Percentiles rank a stretch among this genome's conserved stretches.
phyloP scores from a whole-genome alignment of 495 filamentous ascomycete species.

The Apodospora peruviana region DNA sequence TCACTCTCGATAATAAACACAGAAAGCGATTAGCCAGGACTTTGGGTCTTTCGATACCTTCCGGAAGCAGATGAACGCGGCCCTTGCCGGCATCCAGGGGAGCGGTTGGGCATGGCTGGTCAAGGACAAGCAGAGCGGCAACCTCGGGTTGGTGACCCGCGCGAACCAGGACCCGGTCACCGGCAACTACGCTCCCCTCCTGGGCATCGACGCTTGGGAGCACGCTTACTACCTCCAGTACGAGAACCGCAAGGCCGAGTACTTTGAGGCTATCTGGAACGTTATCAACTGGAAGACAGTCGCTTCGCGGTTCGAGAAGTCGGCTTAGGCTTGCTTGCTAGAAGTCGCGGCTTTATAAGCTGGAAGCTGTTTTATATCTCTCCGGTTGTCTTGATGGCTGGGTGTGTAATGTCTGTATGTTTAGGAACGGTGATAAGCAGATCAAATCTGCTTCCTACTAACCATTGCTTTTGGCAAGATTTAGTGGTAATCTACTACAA shows the following conservation, averaged over 20 bases:
- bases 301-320: slow-evolving; percentile 70
- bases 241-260: slow-evolving; percentile 97
- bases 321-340: no score
- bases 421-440: no score
- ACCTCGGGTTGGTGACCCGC: slow-evolving; percentile 68
- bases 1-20: background rate
- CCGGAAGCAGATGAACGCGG: slow-evolving; percentile 78
- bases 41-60: slow-evolving; percentile 73
- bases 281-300: slow-evolving; percentile 94
- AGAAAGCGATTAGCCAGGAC: slow-evolving; percentile 66
- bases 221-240: slow-evolving; percentile 73
- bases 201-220: slow-evolving; percentile 92
- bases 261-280: slow-evolving; percentile 95
- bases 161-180: slow-evolving; percentile 84
- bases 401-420: no score
- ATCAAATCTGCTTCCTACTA: no score
- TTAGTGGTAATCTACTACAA: no score
- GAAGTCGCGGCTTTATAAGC: no score
- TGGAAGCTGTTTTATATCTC: no score
- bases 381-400: no score
- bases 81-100: slow-evolving; percentile 85
- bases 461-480: no score
- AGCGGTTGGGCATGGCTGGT: slow-evolving; percentile 96
- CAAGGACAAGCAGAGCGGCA: slow-evolving; percentile 80
- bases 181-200: slow-evolving; percentile 66